Evolutionary conservation across 805 yeast species (phyloP).

Genomic region (Starmerella roubikii): DNA sequence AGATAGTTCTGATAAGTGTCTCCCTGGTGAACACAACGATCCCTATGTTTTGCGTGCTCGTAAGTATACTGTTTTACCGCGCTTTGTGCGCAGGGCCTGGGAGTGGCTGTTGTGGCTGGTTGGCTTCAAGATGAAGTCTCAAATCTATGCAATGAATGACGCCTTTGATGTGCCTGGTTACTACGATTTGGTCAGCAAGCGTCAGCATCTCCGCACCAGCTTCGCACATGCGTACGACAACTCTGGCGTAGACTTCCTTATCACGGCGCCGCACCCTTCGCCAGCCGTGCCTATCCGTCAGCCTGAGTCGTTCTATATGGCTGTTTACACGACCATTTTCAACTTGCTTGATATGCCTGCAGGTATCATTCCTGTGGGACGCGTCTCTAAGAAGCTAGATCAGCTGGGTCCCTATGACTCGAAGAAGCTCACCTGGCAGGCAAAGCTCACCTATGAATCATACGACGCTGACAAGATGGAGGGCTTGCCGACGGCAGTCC

Average conservation of each 20-base stretch:
- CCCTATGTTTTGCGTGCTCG: constrained; percentile 26
- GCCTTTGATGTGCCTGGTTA: constrained; percentile 25
- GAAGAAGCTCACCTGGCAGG: constrained; percentile 28
- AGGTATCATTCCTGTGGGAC: constrained; percentile 45
- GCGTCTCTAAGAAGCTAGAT: constrained; percentile 33
- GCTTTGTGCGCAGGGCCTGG: constrained; percentile 25
- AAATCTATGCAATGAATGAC: constrained; percentile 24
- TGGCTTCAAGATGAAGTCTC: constrained; percentile 29
- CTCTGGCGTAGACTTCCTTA: constrained; percentile 28
- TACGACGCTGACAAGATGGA: constrained; percentile 41
- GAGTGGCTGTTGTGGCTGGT: constrained; percentile 28
- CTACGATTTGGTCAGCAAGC: constrained; percentile 25
- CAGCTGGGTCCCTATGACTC: constrained; percentile 23
- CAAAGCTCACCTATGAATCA: constrained; percentile 31
- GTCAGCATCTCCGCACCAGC: constrained; percentile 27
- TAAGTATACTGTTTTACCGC: constrained; percentile 25
- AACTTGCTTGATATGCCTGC: constrained; percentile 44
- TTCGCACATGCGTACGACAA: constrained; percentile 26
- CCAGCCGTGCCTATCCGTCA: constrained; percentile 31
- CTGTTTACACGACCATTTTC: constrained; percentile 42
- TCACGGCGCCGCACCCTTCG: constrained; percentile 31
- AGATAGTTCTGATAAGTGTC: constrained; percentile 19
- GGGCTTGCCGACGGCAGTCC: constrained; percentile 51
- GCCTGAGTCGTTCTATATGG: constrained; percentile 26
- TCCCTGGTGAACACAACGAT: constrained; percentile 27